Conservation (phyloP, 148 eudicot genomes). For the Mesembryanthemum crystallinum region DNA sequence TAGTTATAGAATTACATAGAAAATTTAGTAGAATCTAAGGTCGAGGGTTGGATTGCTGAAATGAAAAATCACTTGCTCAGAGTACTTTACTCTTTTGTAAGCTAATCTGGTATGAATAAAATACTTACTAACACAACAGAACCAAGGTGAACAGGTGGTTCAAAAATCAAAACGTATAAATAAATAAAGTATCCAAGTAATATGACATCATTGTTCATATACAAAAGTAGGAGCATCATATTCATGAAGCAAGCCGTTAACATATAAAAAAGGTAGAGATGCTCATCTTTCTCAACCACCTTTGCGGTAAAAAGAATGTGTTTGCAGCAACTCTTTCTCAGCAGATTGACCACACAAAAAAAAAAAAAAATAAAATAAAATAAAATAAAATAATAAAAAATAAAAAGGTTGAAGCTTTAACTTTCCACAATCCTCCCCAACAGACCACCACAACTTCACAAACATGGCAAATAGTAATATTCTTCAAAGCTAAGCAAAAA, state of each 20-base stretch:
- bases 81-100: too few species aligned
- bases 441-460: background rate
- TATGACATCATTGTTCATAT: background rate
- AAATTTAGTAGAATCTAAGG: too few species aligned
- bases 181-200: background rate
- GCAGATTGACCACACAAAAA: background rate
- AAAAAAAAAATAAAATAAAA: background rate
- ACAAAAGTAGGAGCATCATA: constrained; percentile 23
- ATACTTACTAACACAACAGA: too few species aligned
- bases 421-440: background rate
- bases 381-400: background rate
- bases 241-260: constrained; percentile 2
- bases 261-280: background rate
- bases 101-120: too few species aligned
- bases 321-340: background rate
- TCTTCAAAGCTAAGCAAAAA: constrained; percentile 25
- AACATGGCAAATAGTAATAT: constrained; percentile 1
- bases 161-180: too few species aligned
- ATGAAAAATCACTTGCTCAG: too few species aligned
- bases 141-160: too few species aligned
- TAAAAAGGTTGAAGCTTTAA: background rate
- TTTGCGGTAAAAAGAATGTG: background rate
- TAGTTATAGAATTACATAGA: too few species aligned
- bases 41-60: too few species aligned
- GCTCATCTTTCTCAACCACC: constrained; percentile 21